Evolutionary conservation across 108 stramenopile species (phyloP), one percentile per base, ranked within the genome.

Genomic region (Ochromonas danica): DNA sequence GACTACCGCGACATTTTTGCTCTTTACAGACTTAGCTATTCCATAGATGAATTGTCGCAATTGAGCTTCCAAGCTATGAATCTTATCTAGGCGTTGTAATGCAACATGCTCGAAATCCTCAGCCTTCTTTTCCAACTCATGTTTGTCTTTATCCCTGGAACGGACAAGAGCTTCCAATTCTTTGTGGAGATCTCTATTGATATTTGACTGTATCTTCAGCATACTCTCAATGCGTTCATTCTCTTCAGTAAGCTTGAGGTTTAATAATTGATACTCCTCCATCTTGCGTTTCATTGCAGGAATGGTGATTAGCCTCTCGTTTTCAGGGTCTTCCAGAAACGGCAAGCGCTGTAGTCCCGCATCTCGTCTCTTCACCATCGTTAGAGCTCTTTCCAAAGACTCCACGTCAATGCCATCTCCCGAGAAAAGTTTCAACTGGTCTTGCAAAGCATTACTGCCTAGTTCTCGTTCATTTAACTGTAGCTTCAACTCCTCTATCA

Each of bases 201-300:
- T 89, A 61, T 75, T 51, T 33, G 83, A 84, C 83, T 90, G 90
- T 1, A 86, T 85, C 79, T 87, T 87, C 79, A 90, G 88, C 90
- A 90, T 90, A 38, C 88, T 67, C 84, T 90, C 90, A 14, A 87
- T 67, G 27, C 89, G 42, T 72, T 90, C 90, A 14, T 85, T 78
- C 71, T 89, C 90, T 36, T 84, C 80, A 39, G 63, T 78, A 51
- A 86, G 65, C 39, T 81, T 61, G 28, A 90, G 84, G 41, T 89
- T 88, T 22, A 65, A 39, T 57, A 84, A 78, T 61, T 89, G 89
- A 25, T 89, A 65, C 39, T 81, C 81, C 80, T 89, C 86, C 10
- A 87, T 70, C 33, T 83, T 81, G 27, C 80, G 80, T 14, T 84
- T 83, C 3, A 89, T 81, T 62, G 42, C 83, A 3, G 85, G 85